Conservation (phyloP, 1,284 basidiomycete genomes). For the Trichosporon sp. region DNA sequence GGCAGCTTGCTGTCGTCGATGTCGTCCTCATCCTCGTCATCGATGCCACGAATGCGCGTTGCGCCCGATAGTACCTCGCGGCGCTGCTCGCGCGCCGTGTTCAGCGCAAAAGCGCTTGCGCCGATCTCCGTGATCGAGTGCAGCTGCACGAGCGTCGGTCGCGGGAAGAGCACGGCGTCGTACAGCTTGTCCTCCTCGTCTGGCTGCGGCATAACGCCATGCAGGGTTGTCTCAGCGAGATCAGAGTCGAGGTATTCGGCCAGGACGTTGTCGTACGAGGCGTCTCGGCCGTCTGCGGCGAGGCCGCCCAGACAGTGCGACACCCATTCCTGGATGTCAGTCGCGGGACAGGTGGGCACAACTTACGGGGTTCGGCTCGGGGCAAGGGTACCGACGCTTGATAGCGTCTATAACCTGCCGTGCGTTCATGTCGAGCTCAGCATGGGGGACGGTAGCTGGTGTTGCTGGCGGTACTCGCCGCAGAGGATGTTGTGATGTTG, state of each 20-base stretch:
- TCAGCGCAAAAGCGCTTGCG: constrained; percentile 41
- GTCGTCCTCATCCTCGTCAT: constrained; percentile 30
- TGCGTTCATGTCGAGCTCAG: not conserved
- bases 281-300: not conserved
- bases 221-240: not conserved
- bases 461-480: not conserved
- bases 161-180: constrained; percentile 24
- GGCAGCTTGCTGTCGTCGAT: constrained; percentile 29
- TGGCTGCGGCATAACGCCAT: not conserved
- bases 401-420: not conserved
- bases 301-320: not conserved
- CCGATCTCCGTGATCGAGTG: constrained; percentile 41
- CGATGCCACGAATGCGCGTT: constrained; percentile 41
- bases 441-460: not conserved
- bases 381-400: not conserved
- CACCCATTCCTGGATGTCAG: not conserved
- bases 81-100: constrained; percentile 41
- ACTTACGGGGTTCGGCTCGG: not conserved
- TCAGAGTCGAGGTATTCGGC: not conserved
- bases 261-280: not conserved
- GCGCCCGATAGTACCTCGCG: constrained; percentile 43
- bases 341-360: no score
- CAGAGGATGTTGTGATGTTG: not conserved
- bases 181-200: not conserved
- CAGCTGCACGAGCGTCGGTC: constrained; percentile 39